A percentile compares a stretch with the other conserved stretches of the same genome.
Conservation (phyloP, 805 yeast genomes). For the Peterozyma toletana region DNA sequence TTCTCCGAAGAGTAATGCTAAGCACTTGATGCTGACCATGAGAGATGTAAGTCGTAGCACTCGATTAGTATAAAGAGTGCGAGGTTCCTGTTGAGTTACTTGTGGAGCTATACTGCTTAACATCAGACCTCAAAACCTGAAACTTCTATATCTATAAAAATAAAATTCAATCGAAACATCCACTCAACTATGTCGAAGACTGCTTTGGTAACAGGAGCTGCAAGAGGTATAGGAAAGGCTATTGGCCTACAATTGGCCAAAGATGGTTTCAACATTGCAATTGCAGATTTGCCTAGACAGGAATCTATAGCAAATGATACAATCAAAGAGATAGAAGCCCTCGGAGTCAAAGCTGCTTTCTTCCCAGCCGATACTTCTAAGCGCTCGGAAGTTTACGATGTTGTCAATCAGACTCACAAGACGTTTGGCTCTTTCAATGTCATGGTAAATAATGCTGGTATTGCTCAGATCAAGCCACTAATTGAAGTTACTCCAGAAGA, state of each 20-base stretch:
- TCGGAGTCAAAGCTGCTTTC: slow-evolving; percentile 16
- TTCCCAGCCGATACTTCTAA: slow-evolving; percentile 19
- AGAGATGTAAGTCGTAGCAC: too few relatives aligned
- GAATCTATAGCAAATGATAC: slow-evolving; percentile 14
- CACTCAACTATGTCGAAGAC: not conserved
- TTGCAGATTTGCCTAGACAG: slow-evolving; percentile 15
- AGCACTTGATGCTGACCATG: too few relatives aligned
- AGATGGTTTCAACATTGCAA: slow-evolving; percentile 37
- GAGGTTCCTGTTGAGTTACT: too few relatives aligned
- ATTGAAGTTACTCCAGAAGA: slow-evolving; percentile 21
- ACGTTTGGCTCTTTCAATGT: slow-evolving; percentile 25
- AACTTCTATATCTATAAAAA: too few relatives aligned
- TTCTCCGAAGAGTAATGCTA: too few relatives aligned
- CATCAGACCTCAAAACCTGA: too few relatives aligned
- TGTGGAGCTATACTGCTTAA: too few relatives aligned
- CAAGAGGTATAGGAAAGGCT: slow-evolving; percentile 51
- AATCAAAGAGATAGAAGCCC: slow-evolving; percentile 13
- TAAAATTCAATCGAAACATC: too few relatives aligned
- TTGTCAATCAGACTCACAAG: slow-evolving; percentile 20
- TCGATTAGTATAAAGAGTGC: too few relatives aligned
- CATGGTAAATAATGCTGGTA: slow-evolving; percentile 30
- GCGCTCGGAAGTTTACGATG: slow-evolving; percentile 16
- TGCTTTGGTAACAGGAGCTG: slow-evolving; percentile 55
- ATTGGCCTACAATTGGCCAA: slow-evolving; percentile 35
- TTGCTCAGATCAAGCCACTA: slow-evolving; percentile 19